A percentile compares a stretch with the other conserved stretches of the same genome.
These are phyloP conservation scores for Leptomonas seymouri DNA, from an alignment of 208 protist genomes.

Conservation along the genomic window DNA sequence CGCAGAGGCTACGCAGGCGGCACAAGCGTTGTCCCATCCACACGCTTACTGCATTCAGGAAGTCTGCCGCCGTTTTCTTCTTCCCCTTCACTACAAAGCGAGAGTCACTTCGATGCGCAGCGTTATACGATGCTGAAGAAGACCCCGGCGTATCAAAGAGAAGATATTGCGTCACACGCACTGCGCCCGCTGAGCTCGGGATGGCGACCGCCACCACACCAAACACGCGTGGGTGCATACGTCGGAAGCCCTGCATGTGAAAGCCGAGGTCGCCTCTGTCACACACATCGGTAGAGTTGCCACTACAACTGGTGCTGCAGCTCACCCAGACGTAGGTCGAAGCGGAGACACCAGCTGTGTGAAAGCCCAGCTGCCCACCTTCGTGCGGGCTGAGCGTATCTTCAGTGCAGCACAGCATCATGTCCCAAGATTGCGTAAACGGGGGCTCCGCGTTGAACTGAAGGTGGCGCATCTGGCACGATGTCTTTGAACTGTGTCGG, in stretches of 20 bases:
- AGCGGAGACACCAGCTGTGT: slow-evolving; percentile 34
- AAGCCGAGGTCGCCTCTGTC: too few relatives aligned
- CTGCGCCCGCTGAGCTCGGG: slow-evolving; percentile 18
- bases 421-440: slow-evolving; percentile 21
- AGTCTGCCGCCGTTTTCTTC: not conserved
- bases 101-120: not conserved
- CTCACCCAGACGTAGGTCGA: slow-evolving; percentile 36
- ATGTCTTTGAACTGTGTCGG: too few relatives aligned
- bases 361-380: slow-evolving; percentile 37
- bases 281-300: not conserved
- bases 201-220: slow-evolving; percentile 43
- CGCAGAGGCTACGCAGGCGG: slow-evolving; percentile 9
- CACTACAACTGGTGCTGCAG: slow-evolving; percentile 1
- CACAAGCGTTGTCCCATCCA: slow-evolving; percentile 28
- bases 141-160: slow-evolving; percentile 16
- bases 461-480: slow-evolving; percentile 29
- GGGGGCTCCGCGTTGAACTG: slow-evolving; percentile 14
- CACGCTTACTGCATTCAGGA: not conserved
- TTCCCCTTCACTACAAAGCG: slow-evolving; percentile 4
- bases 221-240: slow-evolving; percentile 22
- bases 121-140: not conserved
- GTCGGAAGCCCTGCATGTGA: slow-evolving; percentile 21
- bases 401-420: slow-evolving; percentile 23
- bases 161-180: slow-evolving; percentile 38
- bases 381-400: slow-evolving; percentile 7